These are phyloP conservation scores for Epithemia pelagica DNA, from an alignment of 108 stramenopile species.

Conservation along the genomic window DNA sequence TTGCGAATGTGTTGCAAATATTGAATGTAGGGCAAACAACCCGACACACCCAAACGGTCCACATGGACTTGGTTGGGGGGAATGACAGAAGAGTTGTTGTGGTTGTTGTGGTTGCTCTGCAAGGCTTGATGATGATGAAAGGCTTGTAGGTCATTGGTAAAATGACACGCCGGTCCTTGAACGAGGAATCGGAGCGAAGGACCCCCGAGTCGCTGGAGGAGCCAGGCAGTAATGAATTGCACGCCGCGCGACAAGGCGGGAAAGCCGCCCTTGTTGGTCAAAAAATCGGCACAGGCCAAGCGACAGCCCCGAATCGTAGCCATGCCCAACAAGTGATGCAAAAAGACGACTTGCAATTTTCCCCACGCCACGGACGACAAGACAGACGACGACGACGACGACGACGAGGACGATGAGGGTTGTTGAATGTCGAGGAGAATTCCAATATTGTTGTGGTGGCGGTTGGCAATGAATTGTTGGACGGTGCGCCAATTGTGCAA, in stretches of 20 bases:
- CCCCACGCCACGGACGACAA: conserved; percentile 27
- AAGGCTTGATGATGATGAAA: too few relatives aligned
- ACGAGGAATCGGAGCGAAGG: conserved; percentile 58
- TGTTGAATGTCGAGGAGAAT: background rate
- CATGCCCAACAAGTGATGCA: conserved; percentile 77
- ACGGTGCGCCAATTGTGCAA: conserved; percentile 47
- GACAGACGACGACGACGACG: too few relatives aligned
- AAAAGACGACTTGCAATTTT: conserved; percentile 20
- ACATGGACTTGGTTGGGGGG: background rate
- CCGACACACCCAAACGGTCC: conserved; percentile 15
- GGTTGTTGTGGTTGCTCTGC: too few relatives aligned
- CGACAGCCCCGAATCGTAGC: conserved; percentile 62
- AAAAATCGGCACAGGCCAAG: conserved; percentile 66
- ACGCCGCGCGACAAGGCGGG: conserved; percentile 81
- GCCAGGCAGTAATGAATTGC: conserved; percentile 63
- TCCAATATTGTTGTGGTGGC: conserved; percentile 24
- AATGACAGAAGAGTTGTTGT: too few relatives aligned
- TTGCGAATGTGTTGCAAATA: conserved; percentile 87
- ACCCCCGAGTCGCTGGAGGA: conserved; percentile 55
- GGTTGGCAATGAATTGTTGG: conserved; percentile 54
- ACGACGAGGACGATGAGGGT: background rate
- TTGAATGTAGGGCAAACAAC: conserved; percentile 67
- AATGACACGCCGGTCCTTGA: conserved; percentile 37
- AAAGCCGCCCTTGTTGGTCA: conserved; percentile 90
- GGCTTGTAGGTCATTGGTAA: background rate